These are phyloP conservation scores for Aristolochia contorta DNA, from an alignment of 164 flowering plant genomes.

Conservation along the genomic window DNA sequence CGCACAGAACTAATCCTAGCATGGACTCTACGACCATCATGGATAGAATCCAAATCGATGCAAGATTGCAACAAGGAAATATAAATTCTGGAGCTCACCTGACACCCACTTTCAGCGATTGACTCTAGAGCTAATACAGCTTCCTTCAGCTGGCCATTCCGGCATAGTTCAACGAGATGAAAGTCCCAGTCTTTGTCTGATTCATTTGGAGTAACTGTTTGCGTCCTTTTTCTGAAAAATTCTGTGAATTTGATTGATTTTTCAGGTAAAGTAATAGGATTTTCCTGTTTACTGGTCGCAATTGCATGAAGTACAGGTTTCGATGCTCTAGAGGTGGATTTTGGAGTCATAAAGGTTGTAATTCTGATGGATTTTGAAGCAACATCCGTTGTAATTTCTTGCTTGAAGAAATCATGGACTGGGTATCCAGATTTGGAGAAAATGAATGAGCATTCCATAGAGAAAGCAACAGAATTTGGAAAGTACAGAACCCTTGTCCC, in stretches of 20 bases:
- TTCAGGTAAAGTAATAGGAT: not conserved
- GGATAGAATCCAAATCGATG: conserved; percentile 18
- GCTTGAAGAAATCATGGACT: not conserved
- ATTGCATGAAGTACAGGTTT: not conserved
- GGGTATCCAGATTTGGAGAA: conserved; percentile 10
- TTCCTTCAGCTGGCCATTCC: conserved; percentile 19
- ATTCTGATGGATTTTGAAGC: not conserved
- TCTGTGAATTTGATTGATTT: not conserved
- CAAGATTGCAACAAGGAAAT: conserved; percentile 20
- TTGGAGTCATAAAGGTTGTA: not conserved
- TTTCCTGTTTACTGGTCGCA: not conserved
- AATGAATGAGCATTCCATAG: conserved; percentile 13
- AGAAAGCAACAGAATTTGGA: not conserved
- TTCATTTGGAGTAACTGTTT: not conserved
- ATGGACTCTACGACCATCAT: conserved; percentile 18
- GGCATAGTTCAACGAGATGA: conserved; percentile 14
- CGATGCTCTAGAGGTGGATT: conserved; percentile 1
- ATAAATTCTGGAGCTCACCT: conserved; percentile 19
- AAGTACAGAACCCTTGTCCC: too few species aligned
- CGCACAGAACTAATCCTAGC: conserved; percentile 7
- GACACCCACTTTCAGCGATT: conserved; percentile 2
- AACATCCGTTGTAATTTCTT: conserved; percentile 1
- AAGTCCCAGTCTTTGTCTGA: conserved; percentile 5
- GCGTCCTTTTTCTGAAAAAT: not conserved
- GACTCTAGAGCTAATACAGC: conserved; percentile 17